phyloP scores from a whole-genome alignment of 2,329 filamentous ascomycete species.

The Diaporthe sp. region DNA sequence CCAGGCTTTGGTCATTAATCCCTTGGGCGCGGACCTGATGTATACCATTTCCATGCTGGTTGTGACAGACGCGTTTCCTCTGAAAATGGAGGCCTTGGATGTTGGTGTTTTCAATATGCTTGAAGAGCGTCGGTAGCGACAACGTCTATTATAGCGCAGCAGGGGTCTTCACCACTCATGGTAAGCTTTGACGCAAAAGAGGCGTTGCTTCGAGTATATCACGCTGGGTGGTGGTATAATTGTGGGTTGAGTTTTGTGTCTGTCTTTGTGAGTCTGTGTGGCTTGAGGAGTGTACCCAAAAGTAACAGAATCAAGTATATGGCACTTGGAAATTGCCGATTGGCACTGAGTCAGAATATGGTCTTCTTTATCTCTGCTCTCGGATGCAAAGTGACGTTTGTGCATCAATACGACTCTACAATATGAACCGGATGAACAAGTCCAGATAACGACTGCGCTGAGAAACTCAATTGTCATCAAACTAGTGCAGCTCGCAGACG shows the following conservation, averaged over 20 bases:
- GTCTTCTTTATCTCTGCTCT: no score
- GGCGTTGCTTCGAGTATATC: background rate
- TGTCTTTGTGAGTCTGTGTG: background rate
- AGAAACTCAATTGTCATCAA: background rate
- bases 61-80: no score
- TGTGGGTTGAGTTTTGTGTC: background rate
- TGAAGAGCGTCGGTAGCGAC: conserved; percentile 60
- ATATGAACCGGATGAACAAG: background rate
- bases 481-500: background rate
- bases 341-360: no score
- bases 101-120: no score
- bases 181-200: background rate
- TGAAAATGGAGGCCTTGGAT: no score
- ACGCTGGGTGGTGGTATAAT: background rate
- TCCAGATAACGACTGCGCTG: background rate
- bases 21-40: conserved; percentile 57
- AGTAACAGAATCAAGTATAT: no score
- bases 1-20: conserved; percentile 55
- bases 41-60: conserved; percentile 49
- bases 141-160: conserved; percentile 56
- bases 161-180: conserved; percentile 41
- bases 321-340: no score
- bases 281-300: background rate
- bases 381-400: background rate
- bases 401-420: background rate